Base-by-base conservation (phyloP, 192 early-diverging fungal species). In the Gigaspora rosea region DNA sequence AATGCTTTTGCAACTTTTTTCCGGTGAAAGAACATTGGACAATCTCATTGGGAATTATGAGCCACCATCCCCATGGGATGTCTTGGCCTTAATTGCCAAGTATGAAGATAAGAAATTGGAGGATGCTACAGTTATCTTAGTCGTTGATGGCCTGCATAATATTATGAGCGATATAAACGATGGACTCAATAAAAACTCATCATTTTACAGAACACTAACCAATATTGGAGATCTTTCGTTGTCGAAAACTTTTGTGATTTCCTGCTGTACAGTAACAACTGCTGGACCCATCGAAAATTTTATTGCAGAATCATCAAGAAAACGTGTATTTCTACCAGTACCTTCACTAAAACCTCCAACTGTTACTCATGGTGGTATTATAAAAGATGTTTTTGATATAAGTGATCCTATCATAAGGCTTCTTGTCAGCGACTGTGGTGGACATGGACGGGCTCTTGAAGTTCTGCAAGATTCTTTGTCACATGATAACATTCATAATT, bases 341-440 rank as follows among this genome's bases (percentile, higher is more conserved):
- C 56, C 80, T 47, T 72, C 80, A 66, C 58, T 81, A 63, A 59
- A 81, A 64, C 77, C 80, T 58, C 80, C 80, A 15, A n/a, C 13
- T 51, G 64, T 48, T 51, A 2, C 9, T 64, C 52, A 71, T n/a
- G 22, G 64, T 76, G 67, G 59, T 61, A 33, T 61, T 20, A 33
- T 48, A 41, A 56, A 32, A 27, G 57, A 54, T 20, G 79, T 77
- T 63, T 80, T 80, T 77, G 61, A 75, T 66, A 62, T 57, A 56
- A 52, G 73, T 70, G 57, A 77, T 72, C 47, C 47, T 59, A 75
- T 79, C n/a, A 73, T 73, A 27, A 79, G 75, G 46, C 66, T 79
- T 58, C 78, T 82, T 79, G 81, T 82, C 36, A 33, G 20, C 20
- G 81, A 82, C 54, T 82, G 81, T 79, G 78, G 81, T 63, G 81